Evolutionary conservation across 139 green algal genomes (phyloP).

Genomic region (Coelastrella sp.): DNA sequence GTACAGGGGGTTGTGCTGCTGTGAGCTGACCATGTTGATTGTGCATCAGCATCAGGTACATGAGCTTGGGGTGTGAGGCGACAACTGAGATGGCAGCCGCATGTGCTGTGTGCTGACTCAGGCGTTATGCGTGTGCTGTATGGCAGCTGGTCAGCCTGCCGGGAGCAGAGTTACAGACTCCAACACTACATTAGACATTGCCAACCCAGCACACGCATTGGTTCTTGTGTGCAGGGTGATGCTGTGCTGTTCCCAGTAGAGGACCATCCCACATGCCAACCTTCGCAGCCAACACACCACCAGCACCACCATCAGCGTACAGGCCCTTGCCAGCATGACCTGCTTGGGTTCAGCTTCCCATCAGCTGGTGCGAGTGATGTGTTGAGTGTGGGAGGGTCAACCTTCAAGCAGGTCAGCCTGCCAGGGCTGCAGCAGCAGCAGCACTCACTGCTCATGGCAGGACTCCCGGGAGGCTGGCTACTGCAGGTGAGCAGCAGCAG

Average conservation of each 20-base stretch:
- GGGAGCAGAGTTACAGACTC: no score
- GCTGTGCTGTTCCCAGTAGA: slow-evolving; percentile 30
- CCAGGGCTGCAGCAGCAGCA: slow-evolving; percentile 32
- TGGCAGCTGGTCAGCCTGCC: no score
- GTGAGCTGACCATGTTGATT: no score
- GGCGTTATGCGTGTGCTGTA: no score
- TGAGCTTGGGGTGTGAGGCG: no score
- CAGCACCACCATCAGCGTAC: not conserved
- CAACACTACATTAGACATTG: no score
- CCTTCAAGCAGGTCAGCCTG: slow-evolving; percentile 47
- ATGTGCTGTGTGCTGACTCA: no score
- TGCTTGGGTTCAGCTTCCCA: slow-evolving; percentile 37
- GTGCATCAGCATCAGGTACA: no score
- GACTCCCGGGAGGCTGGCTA: slow-evolving; percentile 33
- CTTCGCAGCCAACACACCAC: not conserved
- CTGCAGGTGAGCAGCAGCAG: slow-evolving; percentile 44
- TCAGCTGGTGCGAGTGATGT: slow-evolving; percentile 25
- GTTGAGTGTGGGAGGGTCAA: slow-evolving; percentile 9
- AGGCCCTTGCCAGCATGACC: not conserved
- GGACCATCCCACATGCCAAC: not conserved
- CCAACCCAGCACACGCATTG: no score
- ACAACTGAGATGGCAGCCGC: no score
- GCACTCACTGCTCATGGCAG: slow-evolving; percentile 53
- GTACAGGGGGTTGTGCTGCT: no score
- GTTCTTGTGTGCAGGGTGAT: slow-evolving; percentile 30